Conservation (phyloP, 2,329 filamentous ascomycete species). For the Arthrobotrys musiformis region DNA sequence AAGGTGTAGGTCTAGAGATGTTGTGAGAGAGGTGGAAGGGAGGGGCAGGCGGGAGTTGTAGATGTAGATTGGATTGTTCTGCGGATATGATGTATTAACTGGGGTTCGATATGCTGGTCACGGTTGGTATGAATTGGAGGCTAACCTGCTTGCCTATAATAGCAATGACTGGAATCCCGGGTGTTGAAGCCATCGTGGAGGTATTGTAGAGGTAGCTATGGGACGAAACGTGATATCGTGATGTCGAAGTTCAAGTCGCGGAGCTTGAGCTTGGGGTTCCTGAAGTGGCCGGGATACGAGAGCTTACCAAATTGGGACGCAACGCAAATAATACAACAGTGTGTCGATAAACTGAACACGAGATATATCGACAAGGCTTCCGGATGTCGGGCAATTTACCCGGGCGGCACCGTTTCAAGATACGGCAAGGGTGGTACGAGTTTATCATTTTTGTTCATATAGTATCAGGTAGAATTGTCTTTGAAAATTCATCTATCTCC, state of each 20-base stretch:
- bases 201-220: not conserved
- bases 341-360: not conserved
- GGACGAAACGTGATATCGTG: too few species aligned
- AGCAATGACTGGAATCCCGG: constrained; percentile 91
- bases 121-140: constrained; percentile 37
- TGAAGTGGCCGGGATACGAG: not conserved
- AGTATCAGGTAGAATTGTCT: not conserved
- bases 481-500: not conserved
- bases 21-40: constrained; percentile 65
- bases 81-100: constrained; percentile 15
- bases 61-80: constrained; percentile 98
- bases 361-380: constrained; percentile 5
- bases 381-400: constrained; percentile 49
- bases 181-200: constrained; percentile 69
- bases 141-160: constrained; percentile 91
- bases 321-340: constrained; percentile 45
- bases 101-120: constrained; percentile 26
- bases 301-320: constrained; percentile 9
- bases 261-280: constrained; percentile 2
- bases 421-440: constrained; percentile 6
- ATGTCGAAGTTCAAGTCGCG: not conserved
- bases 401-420: constrained; percentile 46
- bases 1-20: constrained; percentile 87
- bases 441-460: not conserved
- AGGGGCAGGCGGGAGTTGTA: constrained; percentile 82